phyloP scores from a whole-genome alignment of 2,329 filamentous ascomycete genomes.

The Beauveria scarabaeidicola region DNA sequence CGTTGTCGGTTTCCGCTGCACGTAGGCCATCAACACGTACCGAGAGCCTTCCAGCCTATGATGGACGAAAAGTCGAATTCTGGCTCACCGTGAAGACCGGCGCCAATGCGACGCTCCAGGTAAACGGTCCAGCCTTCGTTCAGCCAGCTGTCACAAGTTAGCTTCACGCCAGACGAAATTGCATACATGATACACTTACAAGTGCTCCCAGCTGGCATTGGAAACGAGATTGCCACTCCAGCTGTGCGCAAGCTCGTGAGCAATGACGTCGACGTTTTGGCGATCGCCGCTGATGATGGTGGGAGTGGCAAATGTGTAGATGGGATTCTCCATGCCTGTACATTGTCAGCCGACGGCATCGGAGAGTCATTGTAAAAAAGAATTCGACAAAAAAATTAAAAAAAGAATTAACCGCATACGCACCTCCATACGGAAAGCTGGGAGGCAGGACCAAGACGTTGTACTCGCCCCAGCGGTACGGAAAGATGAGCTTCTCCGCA shows the following conservation, averaged over 20 bases:
- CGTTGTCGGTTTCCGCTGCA: neutral
- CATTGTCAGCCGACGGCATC: constrained; percentile 15
- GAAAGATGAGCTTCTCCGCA: constrained; percentile 73
- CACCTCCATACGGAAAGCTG: constrained; percentile 79
- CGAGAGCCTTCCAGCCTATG: constrained; percentile 86
- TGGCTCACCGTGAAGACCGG: constrained; percentile 68
- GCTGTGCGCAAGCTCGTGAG: constrained; percentile 67
- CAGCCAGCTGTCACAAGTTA: constrained; percentile 42
- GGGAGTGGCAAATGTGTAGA: constrained; percentile 91
- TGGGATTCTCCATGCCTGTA: constrained; percentile 76
- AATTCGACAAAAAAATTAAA: neutral
- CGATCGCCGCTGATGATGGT: constrained; percentile 86
- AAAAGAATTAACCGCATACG: constrained; percentile 24
- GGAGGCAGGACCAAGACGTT: constrained; percentile 86
- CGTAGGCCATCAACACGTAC: constrained; percentile 25
- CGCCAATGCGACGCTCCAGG: constrained; percentile 76
- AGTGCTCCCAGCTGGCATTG: constrained; percentile 75
- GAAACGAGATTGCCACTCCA: constrained; percentile 87
- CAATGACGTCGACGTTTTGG: constrained; percentile 93
- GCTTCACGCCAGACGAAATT: neutral
- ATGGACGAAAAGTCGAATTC: constrained; percentile 92
- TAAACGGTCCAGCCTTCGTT: constrained; percentile 91
- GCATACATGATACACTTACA: constrained; percentile 33
- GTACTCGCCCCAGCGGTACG: constrained; percentile 91
- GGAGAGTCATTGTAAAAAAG: neutral